These are phyloP conservation scores for Akebia trifoliata DNA, from an alignment of 164 flowering plant genomes.

Conservation along the genomic window DNA sequence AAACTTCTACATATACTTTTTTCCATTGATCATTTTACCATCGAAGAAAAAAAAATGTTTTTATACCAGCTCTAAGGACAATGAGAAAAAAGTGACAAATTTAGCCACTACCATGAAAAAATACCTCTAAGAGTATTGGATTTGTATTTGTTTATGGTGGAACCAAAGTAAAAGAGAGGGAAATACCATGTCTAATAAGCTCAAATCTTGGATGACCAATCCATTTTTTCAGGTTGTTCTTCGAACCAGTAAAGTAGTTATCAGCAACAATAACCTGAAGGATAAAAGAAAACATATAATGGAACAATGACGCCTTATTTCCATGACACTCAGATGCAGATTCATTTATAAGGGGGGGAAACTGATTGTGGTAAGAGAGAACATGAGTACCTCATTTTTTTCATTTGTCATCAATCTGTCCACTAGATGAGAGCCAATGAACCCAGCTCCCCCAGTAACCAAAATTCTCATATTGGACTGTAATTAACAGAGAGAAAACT, in stretches of 20 bases:
- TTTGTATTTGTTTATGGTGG: constrained; percentile 49
- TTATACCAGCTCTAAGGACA: background rate
- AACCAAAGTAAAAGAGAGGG: constrained; percentile 9
- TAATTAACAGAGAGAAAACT: constrained; percentile 14
- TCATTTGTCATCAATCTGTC: constrained; percentile 80
- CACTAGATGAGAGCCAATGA: constrained; percentile 90
- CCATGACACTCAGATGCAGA: background rate
- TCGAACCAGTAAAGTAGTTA: constrained; percentile 83
- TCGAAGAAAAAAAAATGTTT: background rate
- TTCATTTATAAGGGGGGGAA: too few relatives aligned
- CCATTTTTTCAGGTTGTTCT: constrained; percentile 72
- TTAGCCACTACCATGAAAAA: constrained; percentile 44
- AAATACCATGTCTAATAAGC: constrained; percentile 71
- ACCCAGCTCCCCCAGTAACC: constrained; percentile 98
- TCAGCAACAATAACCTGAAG: constrained; percentile 71
- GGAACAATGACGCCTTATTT: background rate
- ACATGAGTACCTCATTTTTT: constrained; percentile 57
- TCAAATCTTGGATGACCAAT: constrained; percentile 81
- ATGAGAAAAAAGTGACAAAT: constrained; percentile 4
- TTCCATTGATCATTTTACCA: background rate
- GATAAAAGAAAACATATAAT: background rate
- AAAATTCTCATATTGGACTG: constrained; percentile 74
- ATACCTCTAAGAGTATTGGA: constrained; percentile 62
- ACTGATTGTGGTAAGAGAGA: background rate
- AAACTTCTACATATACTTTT: background rate